phyloP scores from a whole-genome alignment of 805 yeast species.

The Kluyveromyces dobzhanskii region DNA sequence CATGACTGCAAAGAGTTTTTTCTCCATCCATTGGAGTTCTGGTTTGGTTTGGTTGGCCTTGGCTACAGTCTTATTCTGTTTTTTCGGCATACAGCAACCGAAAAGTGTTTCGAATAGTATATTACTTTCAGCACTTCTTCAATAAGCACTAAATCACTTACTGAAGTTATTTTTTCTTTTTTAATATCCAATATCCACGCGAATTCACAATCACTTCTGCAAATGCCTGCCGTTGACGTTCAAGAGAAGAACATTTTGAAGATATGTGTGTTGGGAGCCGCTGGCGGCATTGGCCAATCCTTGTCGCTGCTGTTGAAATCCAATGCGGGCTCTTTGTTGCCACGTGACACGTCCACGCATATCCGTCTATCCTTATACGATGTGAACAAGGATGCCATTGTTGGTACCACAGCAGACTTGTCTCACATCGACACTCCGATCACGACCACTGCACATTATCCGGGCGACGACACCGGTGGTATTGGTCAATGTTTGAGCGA shows the following conservation, averaged over 20 bases:
- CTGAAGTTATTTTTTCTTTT: too few species aligned
- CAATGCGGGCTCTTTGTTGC: slow-evolving; percentile 12
- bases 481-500: slow-evolving; percentile 22
- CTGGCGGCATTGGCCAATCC: slow-evolving; percentile 94
- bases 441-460: slow-evolving; percentile 50
- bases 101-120: background rate
- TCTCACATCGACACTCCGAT: slow-evolving; percentile 73
- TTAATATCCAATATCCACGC: background rate
- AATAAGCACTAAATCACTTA: too few species aligned
- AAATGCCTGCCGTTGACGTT: slow-evolving; percentile 2
- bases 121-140: too few species aligned
- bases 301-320: slow-evolving; percentile 73
- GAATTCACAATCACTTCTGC: background rate
- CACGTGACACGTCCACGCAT: slow-evolving; percentile 39
- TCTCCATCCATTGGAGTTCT: too few species aligned
- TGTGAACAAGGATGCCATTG: slow-evolving; percentile 52
- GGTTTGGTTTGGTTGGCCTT: too few species aligned
- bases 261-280: slow-evolving; percentile 85
- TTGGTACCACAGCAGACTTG: slow-evolving; percentile 85
- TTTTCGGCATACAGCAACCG: background rate
- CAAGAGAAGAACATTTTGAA: slow-evolving; percentile 30
- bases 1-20: too few species aligned
- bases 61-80: too few species aligned
- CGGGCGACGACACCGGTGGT: slow-evolving; percentile 32
- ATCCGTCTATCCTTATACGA: slow-evolving; percentile 62